These are phyloP conservation scores for Vitis rotundifolia DNA, from an alignment of 164 flowering plant genomes.

Conservation along the genomic window DNA sequence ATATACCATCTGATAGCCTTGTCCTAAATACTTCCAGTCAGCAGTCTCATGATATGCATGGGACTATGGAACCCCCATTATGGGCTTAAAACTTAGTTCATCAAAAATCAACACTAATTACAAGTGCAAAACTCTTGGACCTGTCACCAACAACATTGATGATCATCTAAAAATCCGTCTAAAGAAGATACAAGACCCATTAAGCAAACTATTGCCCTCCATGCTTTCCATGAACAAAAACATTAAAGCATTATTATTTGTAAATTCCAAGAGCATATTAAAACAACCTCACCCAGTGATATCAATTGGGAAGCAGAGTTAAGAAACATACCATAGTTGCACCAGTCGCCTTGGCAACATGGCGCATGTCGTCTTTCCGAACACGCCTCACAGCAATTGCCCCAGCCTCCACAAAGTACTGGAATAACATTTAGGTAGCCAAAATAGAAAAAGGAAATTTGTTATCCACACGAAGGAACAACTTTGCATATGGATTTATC, in stretches of 20 bases:
- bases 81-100: no score
- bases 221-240: not conserved
- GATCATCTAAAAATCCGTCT: not conserved
- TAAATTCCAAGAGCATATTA: not conserved
- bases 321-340: slow-evolving; percentile 69
- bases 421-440: slow-evolving; percentile 19
- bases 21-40: not conserved
- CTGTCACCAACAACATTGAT: not conserved
- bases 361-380: slow-evolving; percentile 93
- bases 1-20: not conserved
- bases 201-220: not conserved
- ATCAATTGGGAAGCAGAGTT: not conserved
- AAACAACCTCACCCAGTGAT: not conserved
- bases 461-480: not conserved
- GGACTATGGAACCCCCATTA: not conserved
- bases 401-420: slow-evolving; percentile 99
- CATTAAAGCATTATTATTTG: not conserved
- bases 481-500: no score
- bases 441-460: slow-evolving; percentile 2
- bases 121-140: not conserved
- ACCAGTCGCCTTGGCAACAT: slow-evolving; percentile 99
- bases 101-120: no score
- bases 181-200: not conserved
- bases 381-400: slow-evolving; percentile 99
- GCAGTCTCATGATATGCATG: not conserved